These are phyloP conservation scores for Lachnum nothofagi DNA, from an alignment of 2,329 filamentous ascomycete genomes.

Conservation along the genomic window DNA sequence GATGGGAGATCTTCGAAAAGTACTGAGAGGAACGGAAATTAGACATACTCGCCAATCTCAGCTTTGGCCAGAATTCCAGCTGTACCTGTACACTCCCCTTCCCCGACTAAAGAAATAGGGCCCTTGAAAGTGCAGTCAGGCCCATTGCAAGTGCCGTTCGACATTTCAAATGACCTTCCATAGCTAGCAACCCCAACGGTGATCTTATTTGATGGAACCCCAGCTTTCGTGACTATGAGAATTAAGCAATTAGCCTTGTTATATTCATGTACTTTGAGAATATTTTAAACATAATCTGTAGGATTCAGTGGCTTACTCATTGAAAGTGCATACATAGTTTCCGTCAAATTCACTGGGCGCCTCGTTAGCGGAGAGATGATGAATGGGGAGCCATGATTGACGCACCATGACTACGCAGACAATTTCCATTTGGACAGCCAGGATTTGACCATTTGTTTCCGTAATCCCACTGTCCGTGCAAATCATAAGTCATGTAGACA, in stretches of 20 bases:
- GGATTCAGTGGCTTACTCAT: no score
- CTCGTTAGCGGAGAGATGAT: no score
- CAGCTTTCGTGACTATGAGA: constrained; percentile 33
- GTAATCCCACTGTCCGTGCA: constrained; percentile 17
- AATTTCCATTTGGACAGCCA: constrained; percentile 7
- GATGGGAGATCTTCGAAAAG: no score
- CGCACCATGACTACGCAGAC: neutral
- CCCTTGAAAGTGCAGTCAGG: no score
- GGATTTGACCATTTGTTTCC: constrained; percentile 4
- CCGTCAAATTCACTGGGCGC: no score
- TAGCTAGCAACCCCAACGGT: constrained; percentile 33
- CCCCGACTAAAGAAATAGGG: no score
- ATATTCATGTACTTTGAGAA: neutral
- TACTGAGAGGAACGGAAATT: no score
- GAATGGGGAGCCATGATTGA: neutral
- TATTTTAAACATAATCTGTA: neutral
- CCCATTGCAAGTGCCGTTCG: constrained; percentile 26
- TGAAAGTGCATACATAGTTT: no score
- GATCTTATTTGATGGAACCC: constrained; percentile 29
- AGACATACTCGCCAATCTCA: no score
- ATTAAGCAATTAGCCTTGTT: neutral
- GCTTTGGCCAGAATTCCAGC: no score
- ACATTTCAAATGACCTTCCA: constrained; percentile 34
- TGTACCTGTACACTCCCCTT: no score
- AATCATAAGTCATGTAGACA: constrained; percentile 21